Evolutionary conservation across 2,329 filamentous ascomycete genomes (phyloP), one percentile per base, ranked within the genome.

Genomic region (Dendrostoma leiphaemia): DNA sequence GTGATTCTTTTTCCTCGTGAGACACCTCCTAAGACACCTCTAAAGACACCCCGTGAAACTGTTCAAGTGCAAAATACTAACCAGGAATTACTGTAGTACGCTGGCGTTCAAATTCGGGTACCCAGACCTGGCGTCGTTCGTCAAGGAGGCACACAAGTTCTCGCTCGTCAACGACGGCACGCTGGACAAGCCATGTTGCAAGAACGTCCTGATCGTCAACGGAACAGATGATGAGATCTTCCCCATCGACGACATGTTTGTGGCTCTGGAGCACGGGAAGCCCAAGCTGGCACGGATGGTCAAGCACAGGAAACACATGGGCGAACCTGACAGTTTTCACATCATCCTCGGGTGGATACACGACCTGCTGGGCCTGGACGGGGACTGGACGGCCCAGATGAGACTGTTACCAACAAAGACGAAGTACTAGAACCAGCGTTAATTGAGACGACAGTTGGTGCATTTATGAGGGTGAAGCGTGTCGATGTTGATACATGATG

Each of bases 201-300:
- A 83, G 57, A 65, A 88, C 47, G 66, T 89, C 58, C 66, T 88
- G 53, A 71, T 88, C 49, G 80, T 84, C 8, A 84, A 85, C 60
- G 71, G 82, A 0, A 78, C 75, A 1, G 73, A 79, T 28, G 82
- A 84, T 62, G 81, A 83, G 69, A 83, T 85, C 45, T 84, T 85
- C 65, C 82, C 82, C 0, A 80, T 84, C 43, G 82, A 84, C 60
- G 82, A 84, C 60, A 79, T 81, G 53, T 79, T 80, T 59, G 64
- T 84, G 37, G 77, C 78, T 24, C 61, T 84, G 44, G 70, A 76
- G 61, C 75, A 79, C 63, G 81, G 80, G 0, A 63, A 68, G 19
- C 74, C 78, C 2, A 84, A 84, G 67, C 74, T 80, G 61, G 79
- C 70, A 35, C 69, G 67, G 26, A 64, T 69, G 32, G 62, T 70